Evolutionary conservation across 169 alveolate species (phyloP).

Genomic region (Plasmodium gallinaceum): DNA sequence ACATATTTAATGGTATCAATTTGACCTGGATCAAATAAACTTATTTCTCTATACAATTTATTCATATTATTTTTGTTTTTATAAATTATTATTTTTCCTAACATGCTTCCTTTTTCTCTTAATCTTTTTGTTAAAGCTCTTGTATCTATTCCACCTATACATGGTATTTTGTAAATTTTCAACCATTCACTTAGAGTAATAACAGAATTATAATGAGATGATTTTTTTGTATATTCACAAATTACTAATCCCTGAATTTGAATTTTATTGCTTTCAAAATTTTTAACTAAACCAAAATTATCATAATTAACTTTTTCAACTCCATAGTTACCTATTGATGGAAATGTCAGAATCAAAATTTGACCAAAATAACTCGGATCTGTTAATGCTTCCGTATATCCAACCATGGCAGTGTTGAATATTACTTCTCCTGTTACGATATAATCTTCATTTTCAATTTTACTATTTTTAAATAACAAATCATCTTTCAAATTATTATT

Average conservation of each 20-base stretch:
- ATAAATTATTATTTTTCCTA: conserved; percentile 84
- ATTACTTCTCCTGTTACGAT: conserved; percentile 89
- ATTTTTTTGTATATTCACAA: conserved; percentile 85
- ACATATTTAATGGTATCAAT: conserved; percentile 60
- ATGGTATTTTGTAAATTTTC: conserved; percentile 56
- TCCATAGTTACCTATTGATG: conserved; percentile 91
- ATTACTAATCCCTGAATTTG: conserved; percentile 87
- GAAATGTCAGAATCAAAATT: conserved; percentile 88
- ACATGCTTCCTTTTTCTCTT: conserved; percentile 86
- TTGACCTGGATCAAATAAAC: conserved; percentile 62
- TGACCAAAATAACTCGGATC: conserved; percentile 92
- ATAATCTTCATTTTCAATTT: conserved; percentile 70
- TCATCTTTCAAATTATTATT: conserved; percentile 34
- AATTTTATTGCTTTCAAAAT: conserved; percentile 85
- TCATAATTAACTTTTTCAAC: conserved; percentile 86
- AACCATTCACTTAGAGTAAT: conserved; percentile 61
- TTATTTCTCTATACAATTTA: conserved; percentile 64
- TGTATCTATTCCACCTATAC: conserved; percentile 89
- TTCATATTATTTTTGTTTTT: conserved; percentile 54
- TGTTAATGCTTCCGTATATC: conserved; percentile 91
- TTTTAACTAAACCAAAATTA: conserved; percentile 82
- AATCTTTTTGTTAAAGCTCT: conserved; percentile 90
- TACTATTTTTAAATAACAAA: conserved; percentile 30
- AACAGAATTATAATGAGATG: conserved; percentile 53
- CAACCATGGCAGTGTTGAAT: conserved; percentile 92